Evolutionary conservation across 2,329 filamentous ascomycete species (phyloP), one percentile per base, ranked within the genome.

Genomic region (Aspergillus hortae): DNA sequence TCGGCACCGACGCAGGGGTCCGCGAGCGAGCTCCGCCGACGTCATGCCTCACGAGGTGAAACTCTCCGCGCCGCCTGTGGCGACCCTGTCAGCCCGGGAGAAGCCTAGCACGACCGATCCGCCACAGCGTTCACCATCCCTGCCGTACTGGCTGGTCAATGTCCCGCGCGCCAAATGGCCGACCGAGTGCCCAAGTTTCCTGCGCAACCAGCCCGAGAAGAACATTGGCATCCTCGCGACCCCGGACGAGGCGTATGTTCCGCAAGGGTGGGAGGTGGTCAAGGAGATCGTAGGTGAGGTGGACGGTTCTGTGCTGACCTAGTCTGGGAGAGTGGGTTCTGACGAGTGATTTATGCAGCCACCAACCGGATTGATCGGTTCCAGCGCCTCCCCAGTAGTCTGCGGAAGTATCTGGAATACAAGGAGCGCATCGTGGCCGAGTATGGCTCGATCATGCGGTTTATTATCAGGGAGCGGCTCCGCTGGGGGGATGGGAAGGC

Each of bases 71-170:
- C 30, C 19, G 21, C 30, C 19, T 58, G 32, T 46, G 40, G 40
- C 40, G 11, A 42, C 40, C 19, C 17, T 25, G 40, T 23, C 40
- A 21, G 19, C 9, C 15, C 19, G 6, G 15, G 40, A 42, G 15
- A 42, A 17, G 15, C 6, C 19, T 6, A 11, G 15, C 35, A 15
- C 35, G 35, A n/a, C 35, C 14, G 27, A 30, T 30, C 15, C 35
- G 35, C 35, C 40, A 19, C 15, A 17, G 40, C 19, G 11, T 19
- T 14, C 40, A 5, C 40, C 6, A 42, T 53, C 55, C 4, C 57
- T 80, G 21, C 86, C 87, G 0, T 95, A 87, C 75, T 96, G 91
- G 91, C 87, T 92, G 56, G 80, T 88, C 70, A 96, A 96, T 69
- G 74, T 95, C 14, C 84, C 88, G 0, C 71, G 75, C 33, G 67